phyloP scores from a whole-genome alignment of 306 rosid genomes.

The Heteromeles arbutifolia region DNA sequence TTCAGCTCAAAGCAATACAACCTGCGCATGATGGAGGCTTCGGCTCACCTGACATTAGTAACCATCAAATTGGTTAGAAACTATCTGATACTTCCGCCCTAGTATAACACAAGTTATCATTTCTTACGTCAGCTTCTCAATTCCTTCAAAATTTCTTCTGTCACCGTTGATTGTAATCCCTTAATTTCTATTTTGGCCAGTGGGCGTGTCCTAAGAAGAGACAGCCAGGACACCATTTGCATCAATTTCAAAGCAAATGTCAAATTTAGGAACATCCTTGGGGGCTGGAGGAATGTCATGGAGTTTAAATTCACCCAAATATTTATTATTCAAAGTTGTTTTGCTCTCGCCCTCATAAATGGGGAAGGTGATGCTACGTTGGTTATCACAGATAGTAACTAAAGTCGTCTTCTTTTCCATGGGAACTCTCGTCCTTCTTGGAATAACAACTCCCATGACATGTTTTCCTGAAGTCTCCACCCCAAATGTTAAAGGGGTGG shows the following conservation, averaged over 20 bases:
- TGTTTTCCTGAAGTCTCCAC: neutral
- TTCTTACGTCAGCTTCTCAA: too few species aligned
- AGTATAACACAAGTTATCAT: too few species aligned
- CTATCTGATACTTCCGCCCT: too few species aligned
- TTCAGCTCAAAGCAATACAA: too few species aligned
- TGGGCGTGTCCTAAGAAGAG: neutral
- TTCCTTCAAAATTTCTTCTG: too few species aligned
- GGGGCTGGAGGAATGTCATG: neutral
- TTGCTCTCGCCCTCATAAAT: neutral
- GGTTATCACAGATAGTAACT: neutral
- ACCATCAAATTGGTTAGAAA: too few species aligned
- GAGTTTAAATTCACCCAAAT: neutral
- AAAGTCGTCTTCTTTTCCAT: neutral
- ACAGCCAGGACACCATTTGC: neutral
- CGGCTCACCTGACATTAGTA: too few species aligned
- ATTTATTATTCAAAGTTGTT: neutral
- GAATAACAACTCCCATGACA: neutral
- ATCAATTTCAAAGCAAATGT: neutral
- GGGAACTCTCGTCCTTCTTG: neutral
- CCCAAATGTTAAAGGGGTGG: slow-evolving; percentile 1
- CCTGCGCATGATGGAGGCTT: too few species aligned
- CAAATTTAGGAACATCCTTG: neutral
- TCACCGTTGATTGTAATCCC: neutral
- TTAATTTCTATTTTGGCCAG: neutral
- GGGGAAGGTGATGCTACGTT: neutral